Percentiles rank a stretch among this genome's conserved stretches.
These are phyloP conservation scores for Gastrolobium bilobum DNA, from an alignment of 306 rosid species.

Conservation along the genomic window DNA sequence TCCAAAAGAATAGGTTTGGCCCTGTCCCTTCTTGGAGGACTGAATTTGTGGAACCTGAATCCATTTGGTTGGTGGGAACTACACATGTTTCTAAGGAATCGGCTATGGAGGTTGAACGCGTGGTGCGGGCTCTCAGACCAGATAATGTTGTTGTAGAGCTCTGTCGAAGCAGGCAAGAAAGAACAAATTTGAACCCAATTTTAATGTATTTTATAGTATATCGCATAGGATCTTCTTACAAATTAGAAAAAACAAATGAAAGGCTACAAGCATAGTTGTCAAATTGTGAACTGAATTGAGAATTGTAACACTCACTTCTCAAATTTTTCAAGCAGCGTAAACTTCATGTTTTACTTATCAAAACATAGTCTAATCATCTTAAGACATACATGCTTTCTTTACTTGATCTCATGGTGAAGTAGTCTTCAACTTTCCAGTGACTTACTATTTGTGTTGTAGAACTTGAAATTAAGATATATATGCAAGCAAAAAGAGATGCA, in stretches of 20 bases:
- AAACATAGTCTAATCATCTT: not conserved
- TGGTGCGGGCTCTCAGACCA: conserved; percentile 69
- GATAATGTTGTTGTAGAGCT: conserved; percentile 92
- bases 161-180: conserved; percentile 89
- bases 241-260: not conserved
- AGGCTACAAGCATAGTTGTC: not conserved
- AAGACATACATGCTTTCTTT: not conserved
- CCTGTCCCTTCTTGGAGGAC: conserved; percentile 85
- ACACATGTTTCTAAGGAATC: conserved; percentile 71
- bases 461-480: not conserved
- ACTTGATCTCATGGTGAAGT: not conserved
- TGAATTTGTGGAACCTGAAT: conserved; percentile 80
- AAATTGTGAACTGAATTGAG: not conserved
- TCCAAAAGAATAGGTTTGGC: conserved; percentile 76
- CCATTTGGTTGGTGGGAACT: conserved; percentile 79
- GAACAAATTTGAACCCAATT: too few species aligned
- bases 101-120: conserved; percentile 76
- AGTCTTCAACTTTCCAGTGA: not conserved
- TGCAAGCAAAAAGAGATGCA: not conserved
- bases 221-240: too few species aligned
- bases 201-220: too few species aligned
- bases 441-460: not conserved
- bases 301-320: not conserved
- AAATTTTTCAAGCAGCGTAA: not conserved
- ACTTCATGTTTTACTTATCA: not conserved